Conservation (phyloP, 2,329 filamentous ascomycete genomes). For the Scedosporium dehoogii region DNA sequence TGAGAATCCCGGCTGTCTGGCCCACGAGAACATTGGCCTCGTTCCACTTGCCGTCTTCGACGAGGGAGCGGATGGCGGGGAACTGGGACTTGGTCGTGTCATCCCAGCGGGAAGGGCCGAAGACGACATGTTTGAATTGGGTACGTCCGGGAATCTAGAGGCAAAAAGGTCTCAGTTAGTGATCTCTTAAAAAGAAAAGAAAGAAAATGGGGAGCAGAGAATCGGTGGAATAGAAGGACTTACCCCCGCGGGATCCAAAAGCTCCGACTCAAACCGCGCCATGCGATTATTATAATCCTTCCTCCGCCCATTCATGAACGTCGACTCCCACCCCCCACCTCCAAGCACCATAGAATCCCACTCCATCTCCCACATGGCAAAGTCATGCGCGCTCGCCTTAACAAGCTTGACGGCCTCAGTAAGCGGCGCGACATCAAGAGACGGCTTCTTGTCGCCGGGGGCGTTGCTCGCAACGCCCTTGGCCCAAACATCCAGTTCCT, state of each 20-base stretch:
- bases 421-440: constrained; percentile 22
- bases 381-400: constrained; percentile 45
- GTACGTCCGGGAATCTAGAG: constrained; percentile 68
- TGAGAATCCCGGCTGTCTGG: constrained; percentile 61
- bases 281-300: constrained; percentile 70
- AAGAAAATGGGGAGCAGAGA: constrained; percentile 4
- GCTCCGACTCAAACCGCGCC: constrained; percentile 68
- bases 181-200: constrained; percentile 3
- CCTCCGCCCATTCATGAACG: constrained; percentile 56
- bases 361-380: constrained; percentile 64
- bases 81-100: constrained; percentile 59
- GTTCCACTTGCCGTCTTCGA: constrained; percentile 62
- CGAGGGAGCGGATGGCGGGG: constrained; percentile 74
- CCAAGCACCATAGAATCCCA: constrained; percentile 69
- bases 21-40: constrained; percentile 58
- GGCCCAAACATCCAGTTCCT: constrained; percentile 57
- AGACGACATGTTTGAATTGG: constrained; percentile 90
- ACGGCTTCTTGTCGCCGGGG: constrained; percentile 14
- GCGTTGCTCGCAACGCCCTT: constrained; percentile 37
- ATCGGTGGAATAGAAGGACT: constrained; percentile 27
- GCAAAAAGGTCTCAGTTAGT: constrained; percentile 7
- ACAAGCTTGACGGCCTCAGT: constrained; percentile 42
- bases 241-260: constrained; percentile 78
- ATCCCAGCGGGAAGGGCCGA: constrained; percentile 72
- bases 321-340: constrained; percentile 66